phyloP scores from a whole-genome alignment of 768 basidiomycete species.

The Phlegmacium glaucopus region DNA sequence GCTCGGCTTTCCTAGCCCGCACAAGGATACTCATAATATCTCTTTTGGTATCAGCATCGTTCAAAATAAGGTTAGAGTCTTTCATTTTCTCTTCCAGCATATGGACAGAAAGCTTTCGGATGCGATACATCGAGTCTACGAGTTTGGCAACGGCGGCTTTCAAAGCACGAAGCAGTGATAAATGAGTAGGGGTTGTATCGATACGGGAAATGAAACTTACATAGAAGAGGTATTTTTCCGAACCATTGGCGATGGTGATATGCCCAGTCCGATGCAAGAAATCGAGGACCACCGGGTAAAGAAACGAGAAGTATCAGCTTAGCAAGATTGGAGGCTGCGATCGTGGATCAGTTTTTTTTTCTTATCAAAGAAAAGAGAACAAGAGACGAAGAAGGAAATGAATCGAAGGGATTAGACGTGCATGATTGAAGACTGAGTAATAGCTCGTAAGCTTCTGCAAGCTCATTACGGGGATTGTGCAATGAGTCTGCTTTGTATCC shows the following conservation, averaged over 20 bases:
- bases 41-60: slow-evolving; percentile 38
- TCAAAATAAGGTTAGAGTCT: slow-evolving; percentile 28
- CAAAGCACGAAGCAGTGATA: neutral
- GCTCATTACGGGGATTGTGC: slow-evolving; percentile 42
- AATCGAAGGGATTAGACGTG: no score
- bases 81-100: slow-evolving; percentile 41
- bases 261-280: slow-evolving; percentile 33
- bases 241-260: slow-evolving; percentile 33
- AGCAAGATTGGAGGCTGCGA: slow-evolving; percentile 28
- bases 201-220: slow-evolving; percentile 9
- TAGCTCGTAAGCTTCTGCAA: slow-evolving; percentile 44
- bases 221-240: slow-evolving; percentile 14
- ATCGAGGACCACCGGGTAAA: slow-evolving; percentile 32
- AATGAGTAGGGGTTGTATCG: neutral
- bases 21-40: slow-evolving; percentile 55
- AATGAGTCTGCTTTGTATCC: slow-evolving; percentile 45
- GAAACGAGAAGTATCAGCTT: slow-evolving; percentile 30
- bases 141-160: slow-evolving; percentile 21
- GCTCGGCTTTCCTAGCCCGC: slow-evolving; percentile 36
- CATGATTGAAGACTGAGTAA: slow-evolving; percentile 37
- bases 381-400: no score
- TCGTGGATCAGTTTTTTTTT: neutral
- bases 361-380: no score
- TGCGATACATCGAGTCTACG: slow-evolving; percentile 38
- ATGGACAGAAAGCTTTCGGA: slow-evolving; percentile 33